phyloP scores from a whole-genome alignment of 2,329 filamentous ascomycete species.

The Sclerotinia trifoliorum region DNA sequence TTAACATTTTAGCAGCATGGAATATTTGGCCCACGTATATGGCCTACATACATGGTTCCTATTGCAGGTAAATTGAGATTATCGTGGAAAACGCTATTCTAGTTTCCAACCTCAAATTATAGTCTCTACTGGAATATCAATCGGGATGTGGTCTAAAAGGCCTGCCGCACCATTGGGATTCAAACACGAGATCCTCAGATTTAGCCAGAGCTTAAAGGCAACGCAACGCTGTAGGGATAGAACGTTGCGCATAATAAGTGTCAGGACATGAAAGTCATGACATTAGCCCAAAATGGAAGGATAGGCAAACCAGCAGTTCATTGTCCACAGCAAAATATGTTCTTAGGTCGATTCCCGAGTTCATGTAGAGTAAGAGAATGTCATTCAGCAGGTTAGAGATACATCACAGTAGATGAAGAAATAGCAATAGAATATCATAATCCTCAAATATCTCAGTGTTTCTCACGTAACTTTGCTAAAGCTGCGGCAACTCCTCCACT shows the following conservation, averaged over 20 bases:
- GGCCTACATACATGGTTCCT: too few species aligned
- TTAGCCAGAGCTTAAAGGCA: too few species aligned
- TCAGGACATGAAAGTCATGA: neutral
- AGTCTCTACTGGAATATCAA: too few species aligned
- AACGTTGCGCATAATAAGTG: neutral
- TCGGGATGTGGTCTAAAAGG: too few species aligned
- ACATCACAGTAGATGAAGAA: neutral
- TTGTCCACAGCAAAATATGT: neutral
- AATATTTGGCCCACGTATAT: too few species aligned
- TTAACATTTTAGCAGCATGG: neutral
- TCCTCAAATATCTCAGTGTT: neutral
- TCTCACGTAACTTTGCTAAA: slow-evolving; percentile 50
- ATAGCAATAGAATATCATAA: neutral
- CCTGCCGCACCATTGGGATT: too few species aligned
- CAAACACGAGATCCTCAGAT: too few species aligned
- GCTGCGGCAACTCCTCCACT: slow-evolving; percentile 60
- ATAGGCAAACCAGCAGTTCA: neutral
- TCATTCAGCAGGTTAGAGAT: neutral
- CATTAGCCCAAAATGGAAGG: neutral
- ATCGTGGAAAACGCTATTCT: too few species aligned
- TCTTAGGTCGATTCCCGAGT: neutral
- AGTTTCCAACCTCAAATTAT: too few species aligned
- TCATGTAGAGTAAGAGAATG: neutral
- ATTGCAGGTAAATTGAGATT: too few species aligned
- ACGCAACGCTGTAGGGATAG: too few species aligned